Conservation (phyloP, 2,329 filamentous ascomycete genomes). For the Fragosphaeria purpurea region DNA sequence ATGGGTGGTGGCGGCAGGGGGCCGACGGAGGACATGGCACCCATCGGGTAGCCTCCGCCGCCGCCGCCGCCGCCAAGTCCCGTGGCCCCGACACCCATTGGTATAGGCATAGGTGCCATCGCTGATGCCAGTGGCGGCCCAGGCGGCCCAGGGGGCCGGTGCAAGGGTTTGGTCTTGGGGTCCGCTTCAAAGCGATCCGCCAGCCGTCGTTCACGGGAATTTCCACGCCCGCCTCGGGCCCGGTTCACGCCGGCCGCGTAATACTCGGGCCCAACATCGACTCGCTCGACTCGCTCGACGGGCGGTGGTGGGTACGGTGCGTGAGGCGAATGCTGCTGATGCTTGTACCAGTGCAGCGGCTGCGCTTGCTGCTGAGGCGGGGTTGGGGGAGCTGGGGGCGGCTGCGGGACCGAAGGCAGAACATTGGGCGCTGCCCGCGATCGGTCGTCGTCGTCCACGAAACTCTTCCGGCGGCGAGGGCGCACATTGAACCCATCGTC, state of each 20-base stretch:
- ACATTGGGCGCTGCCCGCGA: conserved; percentile 27
- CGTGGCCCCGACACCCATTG: background rate
- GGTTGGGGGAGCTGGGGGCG: conserved; percentile 12
- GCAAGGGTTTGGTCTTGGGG: conserved; percentile 23
- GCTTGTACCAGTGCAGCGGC: conserved; percentile 17
- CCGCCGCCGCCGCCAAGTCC: background rate
- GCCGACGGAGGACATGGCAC: background rate
- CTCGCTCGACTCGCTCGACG: conserved; percentile 26
- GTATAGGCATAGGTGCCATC: background rate
- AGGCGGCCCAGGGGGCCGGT: conserved; percentile 7
- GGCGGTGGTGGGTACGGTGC: conserved; percentile 13
- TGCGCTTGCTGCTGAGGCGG: conserved; percentile 7
- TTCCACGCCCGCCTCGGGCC: conserved; percentile 30
- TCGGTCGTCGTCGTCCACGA: conserved; percentile 51
- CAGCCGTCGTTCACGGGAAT: conserved; percentile 38
- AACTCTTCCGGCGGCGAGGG: conserved; percentile 31
- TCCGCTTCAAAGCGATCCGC: conserved; percentile 40
- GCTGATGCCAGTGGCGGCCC: conserved; percentile 8
- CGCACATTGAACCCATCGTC: conserved; percentile 3
- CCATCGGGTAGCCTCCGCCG: conserved; percentile 1
- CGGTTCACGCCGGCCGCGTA: conserved; percentile 36
- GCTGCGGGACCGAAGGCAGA: conserved; percentile 25
- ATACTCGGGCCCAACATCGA: conserved; percentile 18
- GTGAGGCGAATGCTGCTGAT: conserved; percentile 8
- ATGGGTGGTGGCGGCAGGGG: conserved; percentile 8